These are phyloP conservation scores for Podospora tetraspora DNA, from an alignment of 495 filamentous ascomycete genomes.

Conservation along the genomic window DNA sequence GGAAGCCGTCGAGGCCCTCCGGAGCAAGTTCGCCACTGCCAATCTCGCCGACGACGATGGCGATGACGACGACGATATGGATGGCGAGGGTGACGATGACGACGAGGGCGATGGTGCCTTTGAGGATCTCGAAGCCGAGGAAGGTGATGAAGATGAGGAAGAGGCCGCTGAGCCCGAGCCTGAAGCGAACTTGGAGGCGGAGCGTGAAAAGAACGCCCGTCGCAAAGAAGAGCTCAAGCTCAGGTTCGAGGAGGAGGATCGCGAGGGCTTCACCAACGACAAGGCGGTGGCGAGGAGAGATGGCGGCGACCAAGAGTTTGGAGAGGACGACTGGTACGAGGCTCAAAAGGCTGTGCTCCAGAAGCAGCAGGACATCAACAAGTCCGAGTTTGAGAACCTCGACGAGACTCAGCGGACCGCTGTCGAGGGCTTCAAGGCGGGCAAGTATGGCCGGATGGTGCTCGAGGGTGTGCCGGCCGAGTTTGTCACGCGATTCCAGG, in stretches of 20 bases:
- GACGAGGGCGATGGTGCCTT: conserved; percentile 88
- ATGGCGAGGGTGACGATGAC: conserved; percentile 69
- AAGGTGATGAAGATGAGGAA: conserved; percentile 51
- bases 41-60: conserved; percentile 51
- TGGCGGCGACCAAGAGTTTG: conserved; percentile 68
- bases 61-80: conserved; percentile 41
- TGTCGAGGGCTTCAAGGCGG: conserved; percentile 88
- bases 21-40: conserved; percentile 66
- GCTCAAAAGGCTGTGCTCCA: conserved; percentile 89
- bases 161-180: conserved; percentile 43
- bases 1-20: conserved; percentile 68
- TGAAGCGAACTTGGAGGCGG: conserved; percentile 47
- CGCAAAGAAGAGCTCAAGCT: conserved; percentile 91
- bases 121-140: conserved; percentile 80
- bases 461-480: conserved; percentile 85
- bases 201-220: conserved; percentile 84
- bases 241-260: conserved; percentile 94
- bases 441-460: conserved; percentile 86
- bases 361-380: conserved; percentile 93
- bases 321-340: conserved; percentile 98
- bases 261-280: conserved; percentile 85
- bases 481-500: conserved; percentile 82
- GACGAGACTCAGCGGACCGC: conserved; percentile 72
- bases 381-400: conserved; percentile 78
- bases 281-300: conserved; percentile 63